Evolutionary conservation across 768 basidiomycete species (phyloP).

Genomic region (Pleurotus sapidus): DNA sequence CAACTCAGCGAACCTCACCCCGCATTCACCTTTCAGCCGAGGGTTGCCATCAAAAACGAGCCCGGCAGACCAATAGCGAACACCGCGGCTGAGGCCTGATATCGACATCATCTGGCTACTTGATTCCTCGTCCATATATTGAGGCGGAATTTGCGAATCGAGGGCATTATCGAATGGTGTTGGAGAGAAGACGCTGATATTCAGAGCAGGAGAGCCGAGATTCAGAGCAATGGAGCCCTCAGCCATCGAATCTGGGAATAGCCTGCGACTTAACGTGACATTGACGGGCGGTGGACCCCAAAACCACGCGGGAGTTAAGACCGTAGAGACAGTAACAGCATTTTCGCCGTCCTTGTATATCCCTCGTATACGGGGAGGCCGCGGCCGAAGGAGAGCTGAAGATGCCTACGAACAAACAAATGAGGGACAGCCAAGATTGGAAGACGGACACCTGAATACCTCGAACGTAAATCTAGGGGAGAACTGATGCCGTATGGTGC

Average conservation of each 20-base stretch:
- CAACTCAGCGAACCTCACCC: slow-evolving; percentile 52
- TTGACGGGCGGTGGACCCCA: slow-evolving; percentile 36
- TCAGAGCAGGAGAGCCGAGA: slow-evolving; percentile 32
- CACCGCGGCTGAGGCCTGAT: slow-evolving; percentile 46
- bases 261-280: slow-evolving; percentile 44
- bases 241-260: slow-evolving; percentile 47
- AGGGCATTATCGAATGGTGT: slow-evolving; percentile 31
- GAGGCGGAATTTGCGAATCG: slow-evolving; percentile 7
- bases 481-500: slow-evolving; percentile 75
- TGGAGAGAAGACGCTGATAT: slow-evolving; percentile 42
- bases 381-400: slow-evolving; percentile 29
- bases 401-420: slow-evolving; percentile 30
- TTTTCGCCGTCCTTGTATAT: slow-evolving; percentile 51
- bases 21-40: slow-evolving; percentile 48
- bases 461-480: slow-evolving; percentile 59
- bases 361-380: slow-evolving; percentile 1
- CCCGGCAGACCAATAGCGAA: slow-evolving; percentile 47
- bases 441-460: slow-evolving; percentile 27
- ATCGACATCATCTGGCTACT: slow-evolving; percentile 19
- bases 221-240: slow-evolving; percentile 43
- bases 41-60: slow-evolving; percentile 42
- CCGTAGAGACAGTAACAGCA: slow-evolving; percentile 34
- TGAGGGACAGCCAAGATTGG: neutral
- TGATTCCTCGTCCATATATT: slow-evolving; percentile 2
- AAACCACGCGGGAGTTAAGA: slow-evolving; percentile 29